Base-by-base conservation (phyloP, 2,329 filamentous ascomycete species). In the Cadophora sp. region DNA sequence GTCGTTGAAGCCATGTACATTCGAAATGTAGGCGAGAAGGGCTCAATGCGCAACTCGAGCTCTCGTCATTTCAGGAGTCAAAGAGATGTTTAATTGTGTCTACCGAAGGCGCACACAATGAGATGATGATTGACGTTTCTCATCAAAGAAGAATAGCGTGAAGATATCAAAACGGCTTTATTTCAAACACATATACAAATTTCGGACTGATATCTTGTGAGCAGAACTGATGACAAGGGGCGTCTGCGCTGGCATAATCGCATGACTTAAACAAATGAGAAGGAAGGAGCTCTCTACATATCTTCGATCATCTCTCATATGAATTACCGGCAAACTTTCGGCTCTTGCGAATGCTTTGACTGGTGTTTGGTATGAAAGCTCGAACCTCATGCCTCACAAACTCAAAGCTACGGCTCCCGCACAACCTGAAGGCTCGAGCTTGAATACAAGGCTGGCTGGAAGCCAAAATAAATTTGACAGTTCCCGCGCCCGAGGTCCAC, bases 1-100 rank as follows among this genome's bases (percentile, higher is more conserved):
- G 59, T 62, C 47, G 48, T 41, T 53, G 48, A 30, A 62, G 45
- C 45, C 55, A 58, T 58, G 33, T 58, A 58, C 36, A 33, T 33
- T 53, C 14, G n/a, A 18, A 16, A 8, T 33, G 14, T 33, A 33
- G 27, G 8, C 27, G 11, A 16, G 16, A 30, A 7, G n/a, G 13
- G 24, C 33, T 33, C 14, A 33, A 24, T 3, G 27, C 27, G 27
- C 27, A 30, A 6, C 27, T 30, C 6, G 27, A 30, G 50, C 27
- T 11, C 14, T n/a, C 50, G 27, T 53, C 50, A 53, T 22, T 14
- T 53, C 27, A 30, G 6, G 2, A 7, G 7, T 16, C 27, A 9
- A 53, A 53, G 27, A 30, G 27, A 30, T 3, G 27, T 30, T 30
- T 30, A 6, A 30, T 30, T 30, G 27, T 30, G 27, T 6, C 4